Evolutionary conservation across 2,329 filamentous ascomycete species (phyloP).

Genomic region (Arthrobotrys musiformis): DNA sequence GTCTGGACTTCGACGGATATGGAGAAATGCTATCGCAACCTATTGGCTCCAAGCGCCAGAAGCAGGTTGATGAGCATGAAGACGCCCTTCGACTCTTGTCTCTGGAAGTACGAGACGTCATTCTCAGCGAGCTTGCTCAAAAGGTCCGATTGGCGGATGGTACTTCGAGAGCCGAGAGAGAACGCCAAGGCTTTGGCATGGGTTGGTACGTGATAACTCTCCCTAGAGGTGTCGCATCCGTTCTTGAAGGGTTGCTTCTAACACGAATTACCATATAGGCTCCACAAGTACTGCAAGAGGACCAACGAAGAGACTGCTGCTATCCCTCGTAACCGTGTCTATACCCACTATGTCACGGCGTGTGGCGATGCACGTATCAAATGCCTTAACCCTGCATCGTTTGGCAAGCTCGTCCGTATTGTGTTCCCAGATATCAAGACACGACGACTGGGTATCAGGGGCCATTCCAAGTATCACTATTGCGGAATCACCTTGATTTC

Average conservation of each 20-base stretch:
- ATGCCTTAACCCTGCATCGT: constrained; percentile 94
- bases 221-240: not conserved
- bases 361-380: constrained; percentile 95
- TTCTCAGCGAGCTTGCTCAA: constrained; percentile 58
- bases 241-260: constrained; percentile 2
- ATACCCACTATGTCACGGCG: constrained; percentile 91
- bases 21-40: constrained; percentile 46
- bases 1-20: constrained; percentile 43
- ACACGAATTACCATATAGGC: constrained; percentile 53
- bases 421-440: constrained; percentile 96
- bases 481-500: constrained; percentile 62
- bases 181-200: constrained; percentile 88
- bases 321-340: constrained; percentile 90
- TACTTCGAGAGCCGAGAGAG: constrained; percentile 77
- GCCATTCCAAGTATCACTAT: constrained; percentile 99
- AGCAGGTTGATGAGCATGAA: constrained; percentile 58
- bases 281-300: constrained; percentile 60
- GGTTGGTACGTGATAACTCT: constrained; percentile 75
- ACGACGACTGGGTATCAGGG: constrained; percentile 86
- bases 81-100: constrained; percentile 59
- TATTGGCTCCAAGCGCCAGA: constrained; percentile 51
- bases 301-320: constrained; percentile 63
- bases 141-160: constrained; percentile 59
- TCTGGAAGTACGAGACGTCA: constrained; percentile 57
- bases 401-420: constrained; percentile 95